Evolutionary conservation across 2,329 filamentous ascomycete genomes (phyloP), one percentile per base, ranked within the genome.

Genomic region (Coniella lustricola): DNA sequence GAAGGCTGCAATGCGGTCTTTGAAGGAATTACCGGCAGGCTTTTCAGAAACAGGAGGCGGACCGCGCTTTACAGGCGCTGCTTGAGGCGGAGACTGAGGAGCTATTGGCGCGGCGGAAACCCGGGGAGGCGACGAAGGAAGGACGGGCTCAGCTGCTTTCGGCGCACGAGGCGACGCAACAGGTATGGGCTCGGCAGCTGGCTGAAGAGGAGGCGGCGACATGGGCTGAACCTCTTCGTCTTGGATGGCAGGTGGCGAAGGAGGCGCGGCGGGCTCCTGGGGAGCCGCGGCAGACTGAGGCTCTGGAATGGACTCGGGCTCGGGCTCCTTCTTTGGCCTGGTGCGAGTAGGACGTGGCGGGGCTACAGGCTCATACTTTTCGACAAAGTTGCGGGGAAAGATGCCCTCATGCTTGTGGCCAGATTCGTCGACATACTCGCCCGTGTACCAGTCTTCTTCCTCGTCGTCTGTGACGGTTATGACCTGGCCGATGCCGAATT

Each of bases 381-480:
- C 93, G 62, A 98, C 93, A 64, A 98, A 98, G 70, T 97, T 98
- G 64, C 86, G 85, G 44, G 90, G 91, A 67, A 96, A 97, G 59
- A 96, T 86, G 57, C 91, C 91, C 62, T 90, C 83, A 63, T 83
- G 79, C 67, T 84, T 89, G 54, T 67, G 69, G 49, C 93, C 93
- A 45, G 75, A 68, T 52, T 82, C 80, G 67, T 94, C 87, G 55
- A 82, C 72, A 65, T 95, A 96, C 67, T 93, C 85, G 57, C 93
- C 91, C 55, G 79, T 81, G 64, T 93, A 95, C 93, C 90, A 97
- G 65, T 97, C 94, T 55, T 77, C 83, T 64, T 95, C 93, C 64
- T 97, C 93, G 66, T 88, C 82, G 52, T 90, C 90, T 38, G 85
- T 95, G 55, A 98, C 90, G 45, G 87, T 93, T 64, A 98, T 94